These are phyloP conservation scores for Termitomyces sp. DNA, from an alignment of 768 basidiomycete species.

Conservation along the genomic window DNA sequence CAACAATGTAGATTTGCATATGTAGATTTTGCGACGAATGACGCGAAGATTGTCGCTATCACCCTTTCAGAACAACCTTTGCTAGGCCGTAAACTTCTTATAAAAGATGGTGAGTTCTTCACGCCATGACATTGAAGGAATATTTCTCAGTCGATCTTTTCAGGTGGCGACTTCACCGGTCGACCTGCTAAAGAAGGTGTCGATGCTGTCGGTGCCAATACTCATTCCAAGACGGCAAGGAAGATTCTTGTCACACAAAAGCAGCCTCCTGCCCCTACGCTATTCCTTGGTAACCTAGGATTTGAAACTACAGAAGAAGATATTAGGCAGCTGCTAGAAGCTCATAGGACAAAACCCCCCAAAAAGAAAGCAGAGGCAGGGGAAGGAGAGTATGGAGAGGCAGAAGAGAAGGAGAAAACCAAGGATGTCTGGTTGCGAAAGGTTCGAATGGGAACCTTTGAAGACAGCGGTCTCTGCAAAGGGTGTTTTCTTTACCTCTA, in stretches of 20 bases:
- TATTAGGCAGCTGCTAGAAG: constrained; percentile 69
- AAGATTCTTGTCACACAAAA: constrained; percentile 76
- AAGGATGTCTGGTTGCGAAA: constrained; percentile 64
- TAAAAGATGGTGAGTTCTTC: constrained; percentile 75
- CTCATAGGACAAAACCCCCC: constrained; percentile 41
- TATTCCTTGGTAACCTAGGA: constrained; percentile 91
- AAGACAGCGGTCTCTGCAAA: constrained; percentile 93
- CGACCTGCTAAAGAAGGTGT: constrained; percentile 47
- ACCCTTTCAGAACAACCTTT: constrained; percentile 75
- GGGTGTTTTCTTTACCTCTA: constrained; percentile 45
- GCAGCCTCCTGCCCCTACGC: constrained; percentile 75
- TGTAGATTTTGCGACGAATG: constrained; percentile 82
- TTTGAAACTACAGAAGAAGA: constrained; percentile 83
- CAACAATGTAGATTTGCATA: constrained; percentile 75
- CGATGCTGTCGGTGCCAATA: constrained; percentile 24
- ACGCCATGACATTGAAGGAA: neutral
- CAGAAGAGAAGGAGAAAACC: constrained; percentile 20
- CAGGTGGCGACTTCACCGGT: constrained; percentile 75
- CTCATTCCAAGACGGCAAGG: constrained; percentile 64
- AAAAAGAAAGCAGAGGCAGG: constrained; percentile 26
- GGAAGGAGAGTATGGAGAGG: constrained; percentile 19
- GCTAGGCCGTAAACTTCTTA: constrained; percentile 82
- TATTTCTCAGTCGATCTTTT: constrained; percentile 1
- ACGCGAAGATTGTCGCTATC: constrained; percentile 72
- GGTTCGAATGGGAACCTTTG: constrained; percentile 91